These are phyloP conservation scores for Blastocystis sp. DNA, from an alignment of 352 stramenopile species.

Conservation along the genomic window DNA sequence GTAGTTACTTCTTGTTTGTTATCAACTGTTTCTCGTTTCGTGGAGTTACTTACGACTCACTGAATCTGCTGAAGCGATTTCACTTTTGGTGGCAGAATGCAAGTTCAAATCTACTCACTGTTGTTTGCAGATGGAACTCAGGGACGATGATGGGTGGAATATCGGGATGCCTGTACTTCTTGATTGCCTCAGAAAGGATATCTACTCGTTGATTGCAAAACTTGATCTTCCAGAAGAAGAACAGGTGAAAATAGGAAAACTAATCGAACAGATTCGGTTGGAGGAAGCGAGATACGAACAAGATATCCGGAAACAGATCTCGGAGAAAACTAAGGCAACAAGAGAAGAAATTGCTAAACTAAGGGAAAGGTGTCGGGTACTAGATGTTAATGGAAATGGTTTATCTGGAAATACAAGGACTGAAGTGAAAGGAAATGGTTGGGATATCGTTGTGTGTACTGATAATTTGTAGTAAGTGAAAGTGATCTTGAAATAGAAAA, in stretches of 20 bases:
- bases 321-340: not conserved
- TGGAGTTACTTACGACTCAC: not conserved
- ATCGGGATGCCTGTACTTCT: constrained; percentile 51
- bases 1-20: not conserved
- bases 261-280: constrained; percentile 41
- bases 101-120: not conserved
- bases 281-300: constrained; percentile 50
- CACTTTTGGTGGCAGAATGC: not conserved
- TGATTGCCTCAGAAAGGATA: constrained; percentile 31
- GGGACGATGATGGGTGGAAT: not conserved
- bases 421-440: not conserved
- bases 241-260: not conserved
- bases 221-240: constrained; percentile 29
- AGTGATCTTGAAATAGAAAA: not conserved
- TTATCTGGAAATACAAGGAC: not conserved
- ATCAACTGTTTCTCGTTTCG: not conserved
- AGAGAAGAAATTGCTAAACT: not conserved
- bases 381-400: not conserved
- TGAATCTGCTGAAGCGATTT: not conserved
- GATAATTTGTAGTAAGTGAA: not conserved
- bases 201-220: constrained; percentile 20
- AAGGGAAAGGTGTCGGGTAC: not conserved
- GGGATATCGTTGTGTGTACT: not conserved
- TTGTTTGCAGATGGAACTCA: constrained; percentile 11
- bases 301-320: not conserved